Base-by-base conservation (phyloP, 148 eudicot species). In the Beta vulgaris region DNA sequence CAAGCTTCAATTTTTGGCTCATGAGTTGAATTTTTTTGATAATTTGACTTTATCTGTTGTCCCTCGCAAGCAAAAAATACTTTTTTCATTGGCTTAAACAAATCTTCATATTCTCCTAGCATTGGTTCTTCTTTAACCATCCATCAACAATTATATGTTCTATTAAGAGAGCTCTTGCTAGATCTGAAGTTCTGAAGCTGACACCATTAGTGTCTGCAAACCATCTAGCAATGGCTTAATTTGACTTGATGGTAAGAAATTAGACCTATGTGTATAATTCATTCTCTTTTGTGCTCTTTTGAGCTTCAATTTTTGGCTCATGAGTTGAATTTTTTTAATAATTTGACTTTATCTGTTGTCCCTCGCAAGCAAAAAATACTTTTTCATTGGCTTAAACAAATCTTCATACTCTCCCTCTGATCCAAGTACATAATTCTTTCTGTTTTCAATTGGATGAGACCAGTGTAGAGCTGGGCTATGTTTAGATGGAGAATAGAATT, bases 151-250 rank as follows among this genome's bases (percentile, higher is more conserved):
- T 85, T 95, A 82, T 88, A 84, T 76, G 89, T 95, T 79, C 86
- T 95, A 63, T 73, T 95, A 75, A 85, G 87, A 89, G 97, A 81
- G 91, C 97, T 53, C 81, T 89, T 60, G 84, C 85, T 76, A 88
- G 97, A 81, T 97, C 98, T 26, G 97, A 95, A 79, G 84, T 78
- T 77, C 86, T 91, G 23, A 92, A 92, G 73, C 73, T 92, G 75
- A 84, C 90, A 48, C 85, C 85, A 28, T 83, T 91, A 59, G 87
- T 91, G 78, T 91, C 98, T 83, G 87, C 94, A 43, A 89, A 86
- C 87, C 94, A 87, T 80, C 87, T 95, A 70, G 87, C 89, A 63
- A 86, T 92, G 85, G 96, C 99, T 26, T 90, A 89, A 85, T 95
- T 90, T 83, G 88, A 89, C 76, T 74, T 92, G 72, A 84, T 85